Evolutionary conservation across 2,329 filamentous ascomycete genomes (phyloP).

Genomic region (Sporothrix inflata): DNA sequence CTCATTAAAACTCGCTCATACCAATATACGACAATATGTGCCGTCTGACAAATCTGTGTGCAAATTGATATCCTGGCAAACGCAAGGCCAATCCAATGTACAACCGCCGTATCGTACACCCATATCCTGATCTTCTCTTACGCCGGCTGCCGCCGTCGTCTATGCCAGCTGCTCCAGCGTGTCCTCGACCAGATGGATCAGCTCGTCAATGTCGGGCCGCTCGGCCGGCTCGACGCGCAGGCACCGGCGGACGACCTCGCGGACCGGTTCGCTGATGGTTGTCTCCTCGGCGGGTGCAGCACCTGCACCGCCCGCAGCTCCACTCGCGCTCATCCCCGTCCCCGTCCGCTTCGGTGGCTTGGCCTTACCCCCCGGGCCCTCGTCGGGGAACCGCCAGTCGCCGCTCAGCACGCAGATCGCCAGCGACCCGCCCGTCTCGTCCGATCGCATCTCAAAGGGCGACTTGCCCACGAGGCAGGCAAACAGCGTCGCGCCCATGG

Average conservation of each 20-base stretch:
- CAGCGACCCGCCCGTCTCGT: conserved; percentile 92
- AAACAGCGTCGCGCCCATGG: conserved; percentile 94
- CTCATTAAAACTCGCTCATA: conserved; percentile 23
- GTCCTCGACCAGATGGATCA: conserved; percentile 77
- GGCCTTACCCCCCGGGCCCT: conserved; percentile 62
- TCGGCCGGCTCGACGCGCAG: conserved; percentile 85
- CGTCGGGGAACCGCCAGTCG: conserved; percentile 96
- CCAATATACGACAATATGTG: background rate
- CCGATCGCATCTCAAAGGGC: conserved; percentile 91
- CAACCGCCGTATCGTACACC: conserved; percentile 24
- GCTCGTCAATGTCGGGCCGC: conserved; percentile 81
- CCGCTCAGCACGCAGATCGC: conserved; percentile 91
- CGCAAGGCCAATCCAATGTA: background rate
- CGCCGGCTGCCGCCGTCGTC: background rate
- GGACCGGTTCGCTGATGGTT: conserved; percentile 76
- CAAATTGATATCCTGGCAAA: background rate
- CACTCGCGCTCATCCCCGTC: conserved; percentile 39
- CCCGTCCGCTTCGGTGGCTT: conserved; percentile 34
- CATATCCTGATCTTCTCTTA: background rate
- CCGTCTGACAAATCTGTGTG: background rate
- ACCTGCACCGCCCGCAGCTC: conserved; percentile 36
- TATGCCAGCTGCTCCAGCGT: conserved; percentile 70
- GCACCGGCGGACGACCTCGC: conserved; percentile 85
- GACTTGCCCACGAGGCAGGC: conserved; percentile 96
- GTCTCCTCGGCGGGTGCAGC: conserved; percentile 46